Base-by-base conservation (phyloP, 2,329 filamentous ascomycete genomes). In the Fusarium lateritium region DNA sequence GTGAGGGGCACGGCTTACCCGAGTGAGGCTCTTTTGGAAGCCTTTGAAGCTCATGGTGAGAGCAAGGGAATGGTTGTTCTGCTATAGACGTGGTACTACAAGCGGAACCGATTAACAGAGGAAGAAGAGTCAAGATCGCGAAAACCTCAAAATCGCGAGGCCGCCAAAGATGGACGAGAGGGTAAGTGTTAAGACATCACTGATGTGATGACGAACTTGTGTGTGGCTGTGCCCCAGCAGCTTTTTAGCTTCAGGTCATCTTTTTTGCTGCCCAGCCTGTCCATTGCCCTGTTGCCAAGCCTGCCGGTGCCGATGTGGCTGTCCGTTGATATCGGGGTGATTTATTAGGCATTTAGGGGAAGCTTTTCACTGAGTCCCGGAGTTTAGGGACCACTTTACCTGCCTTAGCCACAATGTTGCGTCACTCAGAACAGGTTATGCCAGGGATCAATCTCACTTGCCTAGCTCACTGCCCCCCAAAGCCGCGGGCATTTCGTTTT, bases 41-140 rank as follows among this genome's bases (percentile, higher is more conserved):
- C 96, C 96, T 83, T 96, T 97, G 87, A 97, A 94, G 88, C 94
- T 98, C 96, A 99, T 98, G 78, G 55, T 77, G 77, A 59, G 57
- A 56, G 68, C 67, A 57, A n/a, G 51, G 24, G 46, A 36, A 39
- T 26, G 17, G 43, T 46, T 67, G 26, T 49, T 50, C 45, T 38
- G 45, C 46, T 55, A 22, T 57, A 43, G 36, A 39, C 52, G 50
- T 26, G 61, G 38, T 42, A 47, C 31, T 40, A 44, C 50, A 52
- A 49, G 51, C 40, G 47, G 11, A 51, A 45, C 55, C 51, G 68
- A 59, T 63, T 38, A 43, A 36, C 40, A 51, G 56, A 34, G 39
- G 19, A 38, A 50, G 43, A 52, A 45, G 51, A 62, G 42, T 45
- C 21, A 51, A 57, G 50, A 59, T 66, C 60, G 69, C 60, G 61